Evolutionary conservation across 345 rosid species (phyloP), one percentile per base, ranked within the genome.

Genomic region (Eucalyptus albens): DNA sequence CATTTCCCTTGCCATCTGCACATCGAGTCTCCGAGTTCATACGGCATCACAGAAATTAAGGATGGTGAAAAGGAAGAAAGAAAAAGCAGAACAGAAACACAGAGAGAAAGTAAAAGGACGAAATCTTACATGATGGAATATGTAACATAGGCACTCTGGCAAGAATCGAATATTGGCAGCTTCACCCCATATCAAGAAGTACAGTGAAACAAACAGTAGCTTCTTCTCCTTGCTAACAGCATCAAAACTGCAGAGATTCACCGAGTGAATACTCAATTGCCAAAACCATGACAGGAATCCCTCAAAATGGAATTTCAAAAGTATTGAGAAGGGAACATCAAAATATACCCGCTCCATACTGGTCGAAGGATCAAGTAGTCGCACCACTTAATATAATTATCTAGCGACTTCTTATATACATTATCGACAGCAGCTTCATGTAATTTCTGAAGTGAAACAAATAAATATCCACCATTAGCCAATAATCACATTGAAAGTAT

Each of bases 1-100:
- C 99, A 98, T 95, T 94, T 98, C 99, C 92, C 98, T 94, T 21
- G 91, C 99, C 98, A 98, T 96, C 99, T 97, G 92, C 51, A 89
- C 42, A 89, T 82, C 77, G 90, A 89, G 67, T 89, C 87, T 60
- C 62, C 42, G 81, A 90, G 49, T 50, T 62, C 49, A 50, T 33
- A 31, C 2, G 45, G 50, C 26, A 26, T 11, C 47, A 50, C 0
- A 8, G 56, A 31, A 87, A 82, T 24, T 26, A 86, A 45, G 67
- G 45, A 51, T 45, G 55, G 55, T 44, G 44, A 55, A 80, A 31
- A 50, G 69, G 69, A 42, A 53, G 24, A 56, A 86, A 89, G n/a
- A 82, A 83, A 0, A 42, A 49, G n/a, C 31, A 9, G 29, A 45
- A 55, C 2, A 77, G 15, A 77, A 77, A 37, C 45, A 77, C 5